Evolutionary conservation across 306 rosid species (phyloP), one percentile per base, ranked within the genome.

Genomic region (Malus fusca): DNA sequence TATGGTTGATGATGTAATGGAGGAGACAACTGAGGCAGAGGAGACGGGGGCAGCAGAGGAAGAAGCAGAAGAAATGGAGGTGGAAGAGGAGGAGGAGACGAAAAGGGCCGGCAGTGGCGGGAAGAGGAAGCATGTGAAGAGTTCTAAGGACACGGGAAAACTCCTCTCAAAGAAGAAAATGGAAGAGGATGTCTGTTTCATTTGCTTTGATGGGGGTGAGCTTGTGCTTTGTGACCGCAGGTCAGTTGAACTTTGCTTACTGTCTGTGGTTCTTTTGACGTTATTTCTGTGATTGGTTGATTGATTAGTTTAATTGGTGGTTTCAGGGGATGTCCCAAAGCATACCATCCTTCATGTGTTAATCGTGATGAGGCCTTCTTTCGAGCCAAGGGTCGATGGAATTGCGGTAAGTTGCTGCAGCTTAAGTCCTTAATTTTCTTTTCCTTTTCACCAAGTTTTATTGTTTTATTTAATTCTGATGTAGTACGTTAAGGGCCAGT

Each of bases 171-270:
- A 63, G 87, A 96, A 92, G 84, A 96, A 85, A 85, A 56, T 74
- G 81, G 99, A 96, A 80, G 99, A 96, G 83, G 99, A 96, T 33
- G 99, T 96, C 73, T 96, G 99, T 78, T 96, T 96, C 88, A 92
- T 96, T 88, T 96, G 99, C 88, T 96, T 96, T 42, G 99, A 96
- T 52, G 99, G 99, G 68, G 99, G 99, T 61, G 94, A 90, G 55
- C 98, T 96, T 26, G 99, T 96, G 75, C 99, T 96, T 46, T 96
- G 99, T 51, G 98, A 92, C 72, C 90, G 97, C 77, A 90, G 99
- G 99, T 96, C 73, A 71, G 78, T 37, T 74, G 3, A 19, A 19
- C 70, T 28, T 40, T 62, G 30, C 35, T 11, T 7, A 21, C 52
- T 19, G 60, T 44, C 46, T 37, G 53, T 64, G 53, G 28, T 75